Evolutionary conservation across 805 yeast genomes (phyloP).

Genomic region (Yarrowia deformans): DNA sequence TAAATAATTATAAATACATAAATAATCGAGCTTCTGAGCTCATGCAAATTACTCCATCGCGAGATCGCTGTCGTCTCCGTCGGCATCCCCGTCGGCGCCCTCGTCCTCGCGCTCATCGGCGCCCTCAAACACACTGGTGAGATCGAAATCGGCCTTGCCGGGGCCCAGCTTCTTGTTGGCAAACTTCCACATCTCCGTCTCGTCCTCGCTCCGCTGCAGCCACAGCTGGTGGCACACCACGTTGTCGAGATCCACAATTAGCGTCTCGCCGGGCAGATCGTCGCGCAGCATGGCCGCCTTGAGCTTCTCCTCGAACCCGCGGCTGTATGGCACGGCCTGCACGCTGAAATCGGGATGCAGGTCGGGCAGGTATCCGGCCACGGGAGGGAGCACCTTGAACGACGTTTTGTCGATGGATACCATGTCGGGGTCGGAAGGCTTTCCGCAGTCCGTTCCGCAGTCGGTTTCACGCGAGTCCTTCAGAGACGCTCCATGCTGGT

Average conservation of each 20-base stretch:
- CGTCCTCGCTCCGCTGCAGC: constrained; percentile 28
- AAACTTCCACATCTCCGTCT: constrained; percentile 30
- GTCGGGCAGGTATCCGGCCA: constrained; percentile 45
- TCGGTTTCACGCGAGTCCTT: too few species aligned
- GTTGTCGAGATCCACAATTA: constrained; percentile 37
- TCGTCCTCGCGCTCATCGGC: too few species aligned
- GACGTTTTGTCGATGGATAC: constrained; percentile 30
- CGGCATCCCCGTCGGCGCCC: too few species aligned
- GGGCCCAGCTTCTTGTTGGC: constrained; percentile 37
- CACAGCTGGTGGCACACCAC: constrained; percentile 33
- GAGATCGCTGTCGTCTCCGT: constrained; percentile 10
- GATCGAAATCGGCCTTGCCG: constrained; percentile 28
- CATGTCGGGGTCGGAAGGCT: neutral
- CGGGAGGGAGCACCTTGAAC: constrained; percentile 42
- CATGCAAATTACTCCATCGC: constrained; percentile 22
- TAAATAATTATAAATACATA: constrained; percentile 33
- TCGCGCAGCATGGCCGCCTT: constrained; percentile 44
- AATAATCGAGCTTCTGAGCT: constrained; percentile 15
- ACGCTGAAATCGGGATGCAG: constrained; percentile 46
- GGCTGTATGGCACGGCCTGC: constrained; percentile 44
- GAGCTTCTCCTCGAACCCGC: constrained; percentile 44
- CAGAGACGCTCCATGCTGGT: neutral
- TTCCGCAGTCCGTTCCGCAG: too few species aligned
- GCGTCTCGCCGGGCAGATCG: constrained; percentile 35
- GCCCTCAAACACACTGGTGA: constrained; percentile 8